Evolutionary conservation across 352 stramenopile species (phyloP), one percentile per base, ranked within the genome.

Genomic region (Thraustotheca clavata): DNA sequence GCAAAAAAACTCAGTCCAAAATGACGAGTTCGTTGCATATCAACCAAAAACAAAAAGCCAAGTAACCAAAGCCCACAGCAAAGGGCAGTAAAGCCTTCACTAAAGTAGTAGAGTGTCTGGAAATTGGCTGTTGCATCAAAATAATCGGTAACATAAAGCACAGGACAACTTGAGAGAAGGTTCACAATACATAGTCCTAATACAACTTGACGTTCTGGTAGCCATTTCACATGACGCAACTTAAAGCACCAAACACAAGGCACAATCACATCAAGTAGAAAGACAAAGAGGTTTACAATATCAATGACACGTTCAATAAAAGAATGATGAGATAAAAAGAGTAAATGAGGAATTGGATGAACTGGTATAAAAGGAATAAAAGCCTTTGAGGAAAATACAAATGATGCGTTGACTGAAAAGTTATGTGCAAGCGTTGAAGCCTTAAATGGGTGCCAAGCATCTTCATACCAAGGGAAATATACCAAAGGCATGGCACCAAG

Each of bases 381-480:
- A 11, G 29, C 34, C 16, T 20, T 16, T 1, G 54, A 52, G n/a
- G 31, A 1, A 18, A 62, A 29, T 4, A 16, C 6, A 49, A 62
- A 62, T 12, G 36, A 46, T 5, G 54, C 54, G 20, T 26, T 24
- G 0, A 62, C 27, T 14, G 54, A 46, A n/a, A 62, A 62, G 18
- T 16, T 50, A 33, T 62, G 54, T 36, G n/a, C 14, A 14, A 52
- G 38, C 5, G 54, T 62, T 18, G 35, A 24, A 27, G 14, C 12
- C 34, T 12, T 50, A 24, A 62, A 47, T 27, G 54, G 54, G 26
- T 33, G 54, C 18, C 38, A 46, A 6, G 41, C 18, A 40, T 62
- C 54, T 33, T 62, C 22, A 31, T 62, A 62, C 54, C 54, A 62
- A 4, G 54, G 54, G 50, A 62, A 62, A 40, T 62, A 62, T 9